A percentile compares a stretch with the other conserved stretches of the same genome.
Evolutionary conservation across 371 early-diverging fungal species (phyloP).

Genomic region (Mucor racemosus): DNA sequence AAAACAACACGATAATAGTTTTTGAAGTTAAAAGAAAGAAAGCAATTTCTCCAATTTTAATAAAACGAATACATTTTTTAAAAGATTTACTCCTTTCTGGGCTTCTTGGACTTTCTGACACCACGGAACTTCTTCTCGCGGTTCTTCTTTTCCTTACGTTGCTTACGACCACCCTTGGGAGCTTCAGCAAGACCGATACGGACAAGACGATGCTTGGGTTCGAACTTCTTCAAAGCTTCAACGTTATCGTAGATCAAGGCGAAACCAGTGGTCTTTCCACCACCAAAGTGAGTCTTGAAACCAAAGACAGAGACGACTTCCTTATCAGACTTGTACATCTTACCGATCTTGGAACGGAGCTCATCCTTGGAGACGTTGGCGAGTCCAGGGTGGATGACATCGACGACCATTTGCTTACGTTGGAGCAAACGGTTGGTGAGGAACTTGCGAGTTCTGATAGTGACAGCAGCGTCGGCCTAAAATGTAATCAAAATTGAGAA

Average conservation of each 20-base stretch:
- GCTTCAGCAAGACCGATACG: slow-evolving; percentile 82
- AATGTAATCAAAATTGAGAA: no score
- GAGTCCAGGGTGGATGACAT: slow-evolving; percentile 94
- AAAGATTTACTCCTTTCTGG: slow-evolving; percentile 28
- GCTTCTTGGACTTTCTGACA: slow-evolving; percentile 90
- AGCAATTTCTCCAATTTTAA: slow-evolving; percentile 4
- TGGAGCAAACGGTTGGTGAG: slow-evolving; percentile 97
- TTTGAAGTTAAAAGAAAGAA: slow-evolving; percentile 1
- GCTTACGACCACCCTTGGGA: slow-evolving; percentile 91
- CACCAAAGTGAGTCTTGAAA: slow-evolving; percentile 96
- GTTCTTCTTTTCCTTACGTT: slow-evolving; percentile 99
- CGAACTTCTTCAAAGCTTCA: slow-evolving; percentile 97
- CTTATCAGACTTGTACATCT: slow-evolving; percentile 94
- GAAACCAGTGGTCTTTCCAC: slow-evolving; percentile 97
- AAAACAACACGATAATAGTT: not conserved
- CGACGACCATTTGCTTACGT: slow-evolving; percentile 98
- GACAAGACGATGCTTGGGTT: slow-evolving; percentile 96
- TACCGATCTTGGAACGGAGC: slow-evolving; percentile 93
- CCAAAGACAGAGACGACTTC: slow-evolving; percentile 95
- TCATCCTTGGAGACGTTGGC: slow-evolving; percentile 93
- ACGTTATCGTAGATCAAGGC: slow-evolving; percentile 96
- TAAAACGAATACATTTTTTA: slow-evolving; percentile 1
- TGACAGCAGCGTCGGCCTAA: slow-evolving; percentile 82
- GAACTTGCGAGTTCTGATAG: slow-evolving; percentile 98
- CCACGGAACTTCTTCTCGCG: slow-evolving; percentile 98